Base-by-base conservation (phyloP, 2,329 filamentous ascomycete genomes). In the Orbilia oligospora region DNA sequence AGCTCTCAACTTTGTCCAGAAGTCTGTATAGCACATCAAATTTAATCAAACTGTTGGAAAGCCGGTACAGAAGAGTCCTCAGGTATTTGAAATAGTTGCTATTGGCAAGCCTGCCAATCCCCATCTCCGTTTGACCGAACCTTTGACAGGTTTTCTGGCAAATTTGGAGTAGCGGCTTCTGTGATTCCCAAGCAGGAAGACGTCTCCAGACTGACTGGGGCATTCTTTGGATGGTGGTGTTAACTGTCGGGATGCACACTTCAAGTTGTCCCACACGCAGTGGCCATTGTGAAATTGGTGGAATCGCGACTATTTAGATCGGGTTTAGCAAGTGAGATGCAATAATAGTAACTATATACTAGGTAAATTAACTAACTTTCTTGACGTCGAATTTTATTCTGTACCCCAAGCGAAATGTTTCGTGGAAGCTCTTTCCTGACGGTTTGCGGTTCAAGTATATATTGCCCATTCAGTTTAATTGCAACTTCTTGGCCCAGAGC, bases 341-440 rank as follows among this genome's bases (percentile, higher is more conserved):
- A 0, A 10, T 41, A 16, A n/a, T 1, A 41, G 48, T 18, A 30
- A 33, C 14, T 1, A 20, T 46, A 46, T 20, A 6, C 8, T 20
- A n/a, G 49, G 8, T 27, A 33, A 3, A 14, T 22, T 33, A 38
- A 14, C 41, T 49, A 38, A 67, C 64, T 46, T 67, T 33, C 30
- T 36, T 46, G 22, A 38, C 38, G 33, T 24, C 33, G 8, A 24
- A 70, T 69, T 0, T 16, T 24, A 16, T 2, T 14, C n/a, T 58
- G 20, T 14, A 61, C 5, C 1, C 22, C 49, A 16, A 24, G 9
- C 1, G 24, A 46, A 12, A 70, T 49, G 2, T 61, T 14, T 22
- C 66, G 51, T 8, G 36, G 44, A 44, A 71, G 36, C 27, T 64
- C 33, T 20, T 64, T 71, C 14, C 44, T 64, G 6, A 71, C 44